Conservation (phyloP, 164 flowering plant genomes). For the Aristolochia californica region DNA sequence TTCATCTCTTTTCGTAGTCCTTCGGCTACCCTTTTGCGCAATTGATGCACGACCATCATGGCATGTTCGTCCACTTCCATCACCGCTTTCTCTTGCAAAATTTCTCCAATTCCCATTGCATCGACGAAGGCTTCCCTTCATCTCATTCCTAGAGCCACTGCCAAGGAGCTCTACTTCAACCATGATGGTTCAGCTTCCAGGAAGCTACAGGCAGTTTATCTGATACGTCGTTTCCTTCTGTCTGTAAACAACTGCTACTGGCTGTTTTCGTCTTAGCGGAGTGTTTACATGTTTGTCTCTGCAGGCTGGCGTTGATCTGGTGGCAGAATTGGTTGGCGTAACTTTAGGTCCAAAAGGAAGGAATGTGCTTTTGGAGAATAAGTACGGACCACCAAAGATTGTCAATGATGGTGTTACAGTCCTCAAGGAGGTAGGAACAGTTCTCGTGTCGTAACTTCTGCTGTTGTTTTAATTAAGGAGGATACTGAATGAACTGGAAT, state of each 20-base stretch:
- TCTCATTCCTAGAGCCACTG: slow-evolving; percentile 31
- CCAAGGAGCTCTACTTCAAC: slow-evolving; percentile 78
- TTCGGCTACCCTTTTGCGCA: too few species aligned
- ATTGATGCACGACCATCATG: slow-evolving; percentile 20
- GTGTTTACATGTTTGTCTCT: slow-evolving; percentile 3
- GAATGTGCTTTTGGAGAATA: slow-evolving; percentile 83
- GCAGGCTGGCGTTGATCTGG: slow-evolving; percentile 77
- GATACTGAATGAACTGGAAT: too few species aligned
- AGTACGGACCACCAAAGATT: slow-evolving; percentile 92
- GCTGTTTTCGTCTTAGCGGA: too few species aligned
- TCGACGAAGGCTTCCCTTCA: slow-evolving; percentile 12
- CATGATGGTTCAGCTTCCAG: slow-evolving; percentile 63
- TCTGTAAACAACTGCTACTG: too few species aligned
- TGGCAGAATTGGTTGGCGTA: slow-evolving; percentile 75
- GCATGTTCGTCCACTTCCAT: slow-evolving; percentile 31
- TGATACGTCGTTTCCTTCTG: too few species aligned
- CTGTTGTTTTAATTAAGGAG: too few species aligned
- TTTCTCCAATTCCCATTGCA: slow-evolving; percentile 12
- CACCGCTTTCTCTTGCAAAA: slow-evolving; percentile 26
- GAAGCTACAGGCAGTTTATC: slow-evolving; percentile 57
- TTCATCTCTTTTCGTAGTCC: too few species aligned
- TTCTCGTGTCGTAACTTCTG: too few species aligned
- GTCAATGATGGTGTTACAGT: slow-evolving; percentile 92
- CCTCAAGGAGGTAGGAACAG: slow-evolving; percentile 60
- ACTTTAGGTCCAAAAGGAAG: slow-evolving; percentile 93